Percentiles rank a stretch among this genome's conserved stretches.
Evolutionary conservation across 2,329 filamentous ascomycete species (phyloP).

Genomic region (Claviceps arundinis): DNA sequence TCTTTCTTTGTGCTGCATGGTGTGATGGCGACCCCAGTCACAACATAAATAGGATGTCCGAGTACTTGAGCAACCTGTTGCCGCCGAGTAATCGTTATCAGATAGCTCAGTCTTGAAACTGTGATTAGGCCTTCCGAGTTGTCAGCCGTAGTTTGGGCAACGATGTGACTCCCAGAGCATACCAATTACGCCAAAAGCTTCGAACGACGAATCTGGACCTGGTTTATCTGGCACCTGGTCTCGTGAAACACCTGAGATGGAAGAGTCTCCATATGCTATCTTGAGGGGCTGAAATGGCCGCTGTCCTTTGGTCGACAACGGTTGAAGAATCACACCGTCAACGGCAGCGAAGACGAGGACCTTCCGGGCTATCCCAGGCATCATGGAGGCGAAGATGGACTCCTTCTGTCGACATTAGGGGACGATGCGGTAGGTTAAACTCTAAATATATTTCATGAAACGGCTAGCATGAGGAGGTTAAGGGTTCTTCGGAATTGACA

Average conservation of each 20-base stretch:
- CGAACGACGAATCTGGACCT: conserved; percentile 37
- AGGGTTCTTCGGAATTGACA: not conserved
- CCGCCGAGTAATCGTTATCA: conserved; percentile 75
- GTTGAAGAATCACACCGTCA: conserved; percentile 73
- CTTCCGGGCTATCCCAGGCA: conserved; percentile 71
- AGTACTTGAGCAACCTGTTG: conserved; percentile 81
- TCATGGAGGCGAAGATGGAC: conserved; percentile 22
- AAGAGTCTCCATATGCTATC: conserved; percentile 55
- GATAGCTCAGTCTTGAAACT: conserved; percentile 67
- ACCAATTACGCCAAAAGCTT: conserved; percentile 49
- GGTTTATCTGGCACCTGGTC: conserved; percentile 32
- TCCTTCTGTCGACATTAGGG: not conserved
- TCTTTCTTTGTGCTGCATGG: conserved; percentile 67
- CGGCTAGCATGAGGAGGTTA: not conserved
- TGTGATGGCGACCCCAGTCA: conserved; percentile 83
- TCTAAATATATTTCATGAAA: not conserved
- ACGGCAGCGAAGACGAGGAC: conserved; percentile 66
- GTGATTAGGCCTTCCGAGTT: conserved; percentile 60
- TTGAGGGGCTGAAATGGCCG: conserved; percentile 43
- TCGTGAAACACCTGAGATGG: conserved; percentile 29
- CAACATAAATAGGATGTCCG: conserved; percentile 69
- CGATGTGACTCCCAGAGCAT: conserved; percentile 8
- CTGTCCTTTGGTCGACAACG: conserved; percentile 48
- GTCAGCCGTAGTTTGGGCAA: conserved; percentile 2
- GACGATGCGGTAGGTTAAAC: not conserved